Base-by-base conservation (phyloP, 2,329 filamentous ascomycete genomes). In the Pestalotiopsis sp. region DNA sequence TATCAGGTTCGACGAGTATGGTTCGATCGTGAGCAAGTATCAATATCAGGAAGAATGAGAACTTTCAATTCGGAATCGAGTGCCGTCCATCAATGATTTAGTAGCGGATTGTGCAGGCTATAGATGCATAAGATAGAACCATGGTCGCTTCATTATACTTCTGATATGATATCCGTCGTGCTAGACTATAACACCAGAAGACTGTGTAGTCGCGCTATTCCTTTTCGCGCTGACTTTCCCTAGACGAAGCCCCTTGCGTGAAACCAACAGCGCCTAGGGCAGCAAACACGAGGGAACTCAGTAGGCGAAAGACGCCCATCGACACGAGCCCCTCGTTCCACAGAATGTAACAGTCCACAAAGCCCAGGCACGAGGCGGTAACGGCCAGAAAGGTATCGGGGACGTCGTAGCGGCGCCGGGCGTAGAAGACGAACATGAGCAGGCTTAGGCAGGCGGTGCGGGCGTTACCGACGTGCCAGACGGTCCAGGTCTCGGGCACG, bases 1-100 rank as follows among this genome's bases (percentile, higher is more conserved):
- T 1, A 69, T 77, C 2, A 67, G 68, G 52, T 76, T 75, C 64
- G 71, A 75, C 17, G 41, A 76, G 27, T 76, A 77, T 63, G 70
- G 71, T 7, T 68, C 71, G 12, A 27, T 70, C 1, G 62, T 73
- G 9, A 74, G 72, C 69, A 74, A 73, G 65, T 74, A 75, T 61
- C 71, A 73, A 49, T 74, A 75, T 52, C 49, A 60, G 25, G 45
- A 20, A 52, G 45, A 52, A 9, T 52, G 20, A 20, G 45, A 11
- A 17, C 12, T 6, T 45, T 17, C 41, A 45, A 13, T 13, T 14
- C 17, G 12, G 12, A 45, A 17, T 17, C 0, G 41, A 45, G 12
- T 36, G 31, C 2, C 7, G 31, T 14, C 41, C 41, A 3, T 13
- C 17, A 45, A 6, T 45, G 12, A 17, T 45, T 36, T 7, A 36